Evolutionary conservation across 78 protist species (phyloP), one percentile per base, ranked within the genome.

Genomic region (Isochrysis galbana): DNA sequence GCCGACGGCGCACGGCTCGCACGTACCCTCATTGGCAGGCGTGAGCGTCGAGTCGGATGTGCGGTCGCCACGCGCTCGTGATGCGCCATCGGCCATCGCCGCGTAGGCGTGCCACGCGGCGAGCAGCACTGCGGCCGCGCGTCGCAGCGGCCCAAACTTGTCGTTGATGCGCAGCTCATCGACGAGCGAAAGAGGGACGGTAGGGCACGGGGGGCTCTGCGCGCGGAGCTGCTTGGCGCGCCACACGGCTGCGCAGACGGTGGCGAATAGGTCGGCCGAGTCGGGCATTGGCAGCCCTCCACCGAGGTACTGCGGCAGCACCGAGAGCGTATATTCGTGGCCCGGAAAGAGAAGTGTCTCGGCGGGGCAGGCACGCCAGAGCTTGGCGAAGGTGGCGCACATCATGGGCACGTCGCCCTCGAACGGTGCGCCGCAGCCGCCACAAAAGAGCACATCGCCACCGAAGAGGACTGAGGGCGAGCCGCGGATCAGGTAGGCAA

Each of bases 341-440:
- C 88, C 88, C 4, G 88, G 88, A 54, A 80, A 80, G 88, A 80
- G 5, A 54, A 23, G 55, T 39, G 55, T 44, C 44, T 44, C 0
- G 2, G 48, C 41, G 22, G 88, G 39, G 88, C 23, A 44, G 23
- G 0, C 41, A 1, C 88, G 88, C 88, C 88, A 80, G 25, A 80
- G 1, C 47, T 44, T 44, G 29, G 54, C 54, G 41, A 80, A 80
- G 48, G 36, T 5, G 55, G 36, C 10, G 21, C 2, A 1, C 88
- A 80, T 32, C 29, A 44, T 39, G 34, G 0, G 26, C 55, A 2
- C 17, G 19, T 34, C 11, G 19, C 88, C 88, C 11, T 80, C 88
- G 34, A 80, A 41, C 39, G 88, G 55, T 1, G 88, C 54, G 88
- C 88, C 88, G 55, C 88, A 80, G 34, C 88, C 88, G 54, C 88